Base-by-base conservation (phyloP, 2,329 filamentous ascomycete species). In the Colletotrichum liriopes region DNA sequence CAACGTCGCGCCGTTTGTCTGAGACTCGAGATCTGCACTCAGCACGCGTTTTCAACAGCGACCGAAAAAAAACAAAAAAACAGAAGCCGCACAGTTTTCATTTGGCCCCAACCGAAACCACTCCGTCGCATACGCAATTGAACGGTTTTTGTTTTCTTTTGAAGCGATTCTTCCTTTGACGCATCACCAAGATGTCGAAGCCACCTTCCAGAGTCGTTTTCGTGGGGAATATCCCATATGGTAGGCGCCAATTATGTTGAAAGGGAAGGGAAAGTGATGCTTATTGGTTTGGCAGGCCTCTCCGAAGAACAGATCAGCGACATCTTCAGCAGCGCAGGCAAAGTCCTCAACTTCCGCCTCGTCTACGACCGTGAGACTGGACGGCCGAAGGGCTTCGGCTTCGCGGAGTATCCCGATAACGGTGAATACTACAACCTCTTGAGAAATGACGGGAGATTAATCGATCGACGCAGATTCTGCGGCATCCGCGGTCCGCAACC, bases 321-420 rank as follows among this genome's bases (percentile, higher is more conserved):
- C 77, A 97, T 97, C 73, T 97, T 98, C 82, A 94, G 92, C 80
- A 93, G 93, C 75, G 95, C 94, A 65, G 96, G 96, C 71, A 94
- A 95, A 75, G 96, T 98, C 1, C 88, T 97, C 71, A 96, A 93
- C 81, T 98, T 98, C 81, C 91, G 96, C 64, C 89, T 98, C 60
- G 96, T 98, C 75, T 97, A 98, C 83, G 97, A 98, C 84, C 93
- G 95, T 65, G 96, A 98, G 79, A 98, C 95, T 3, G 95, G 96
- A 52, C 92, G 94, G 68, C 95, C 96, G 0, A 98, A 98, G 82
- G 96, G 96, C 23, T 99, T 98, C 81, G 96, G 96, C 45, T 99
- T 98, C 78, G 94, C 95, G 78, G 96, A 98, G 81, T 99, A 97
- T 80, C 93, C 94, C 67, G 96, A 98, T 79, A 92, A 94, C 72